Base-by-base conservation (phyloP, 805 yeast genomes). In the Spathaspora gorwiae region DNA sequence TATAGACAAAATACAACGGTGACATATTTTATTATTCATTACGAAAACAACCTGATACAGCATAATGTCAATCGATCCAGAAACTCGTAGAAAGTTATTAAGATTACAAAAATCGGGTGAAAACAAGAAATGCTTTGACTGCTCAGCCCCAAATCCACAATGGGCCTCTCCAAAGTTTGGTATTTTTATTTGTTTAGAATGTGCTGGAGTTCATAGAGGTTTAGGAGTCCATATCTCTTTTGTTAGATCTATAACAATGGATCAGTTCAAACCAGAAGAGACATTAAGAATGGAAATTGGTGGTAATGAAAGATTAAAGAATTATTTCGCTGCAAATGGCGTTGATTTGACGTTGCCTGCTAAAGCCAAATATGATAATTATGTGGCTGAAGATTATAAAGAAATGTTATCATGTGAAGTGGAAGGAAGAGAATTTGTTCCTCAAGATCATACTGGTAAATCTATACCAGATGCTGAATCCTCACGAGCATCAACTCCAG, bases 141-240 rank as follows among this genome's bases (percentile, higher is more conserved):
- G 99, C 67, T 76, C 72, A 34, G 95, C 97, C 1, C 96, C 96
- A 47, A 92, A 90, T 62, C 99, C 99, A 8, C 99, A 94, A 65
- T 94, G 99, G 99, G 97, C 98, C 1, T 89, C 97, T 11, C 98
- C 98, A 33, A 94, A 94, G 66, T 90, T 92, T 68, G 99, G 99
- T 48, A 87, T 94, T 49, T 94, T 90, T 67, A 92, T 94, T 60
- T 94, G 99, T 66, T 77, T 94, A 35, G 99, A 94, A 63, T 94
- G 99, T 72, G 99, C 99, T 14, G 99, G 99, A 39, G 74, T 85
- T 46, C 99, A 94, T 65, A 78, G 96, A 65, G 95, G 98, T 10
- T 73, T 94, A 40, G 99, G 99, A 35, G 99, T 94, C 37, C 99
- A 94, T 64, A 83, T 94, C 47, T 90, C 97, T 36, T 94, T 94